Percentiles rank a stretch among this genome's conserved stretches.
Conservation (phyloP, 1,284 basidiomycete species). For the Leccinum subrobustum region DNA sequence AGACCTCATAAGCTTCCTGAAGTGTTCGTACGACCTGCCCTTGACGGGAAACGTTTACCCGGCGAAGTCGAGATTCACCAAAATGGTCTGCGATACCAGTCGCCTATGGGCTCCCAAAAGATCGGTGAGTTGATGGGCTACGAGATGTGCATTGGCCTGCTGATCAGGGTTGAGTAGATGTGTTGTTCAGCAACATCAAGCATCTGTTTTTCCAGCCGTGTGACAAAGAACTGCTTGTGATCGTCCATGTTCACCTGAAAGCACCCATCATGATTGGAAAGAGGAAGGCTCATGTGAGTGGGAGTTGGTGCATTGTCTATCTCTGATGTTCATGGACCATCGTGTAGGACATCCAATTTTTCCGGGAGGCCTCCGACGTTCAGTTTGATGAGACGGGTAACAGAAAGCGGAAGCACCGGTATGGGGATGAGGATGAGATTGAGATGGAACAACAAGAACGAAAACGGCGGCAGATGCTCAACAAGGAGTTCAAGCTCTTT, state of each 20-base stretch:
- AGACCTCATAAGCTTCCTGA: slow-evolving; percentile 85
- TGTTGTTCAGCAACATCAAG: slow-evolving; percentile 97
- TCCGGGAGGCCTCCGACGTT: slow-evolving; percentile 96
- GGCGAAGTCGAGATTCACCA: slow-evolving; percentile 98
- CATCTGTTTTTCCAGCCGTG: slow-evolving; percentile 99
- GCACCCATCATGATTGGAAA: slow-evolving; percentile 99
- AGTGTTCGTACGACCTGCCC: slow-evolving; percentile 90
- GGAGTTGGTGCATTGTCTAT: neutral
- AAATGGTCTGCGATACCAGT: slow-evolving; percentile 94
- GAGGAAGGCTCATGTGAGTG: slow-evolving; percentile 87
- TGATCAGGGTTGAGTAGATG: slow-evolving; percentile 51
- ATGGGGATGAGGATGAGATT: slow-evolving; percentile 99
- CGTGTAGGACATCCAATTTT: slow-evolving; percentile 92
- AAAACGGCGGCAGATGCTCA: slow-evolving; percentile 83
- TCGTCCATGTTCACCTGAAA: slow-evolving; percentile 93
- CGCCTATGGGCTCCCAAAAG: slow-evolving; percentile 85
- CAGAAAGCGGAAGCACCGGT: slow-evolving; percentile 94
- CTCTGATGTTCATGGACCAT: slow-evolving; percentile 1
- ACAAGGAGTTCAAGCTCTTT: slow-evolving; percentile 95
- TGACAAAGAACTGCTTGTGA: slow-evolving; percentile 93
- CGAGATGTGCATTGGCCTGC: neutral
- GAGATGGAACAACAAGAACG: slow-evolving; percentile 98
- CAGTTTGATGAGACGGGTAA: slow-evolving; percentile 99
- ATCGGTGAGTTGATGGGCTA: slow-evolving; percentile 59
- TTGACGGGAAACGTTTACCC: slow-evolving; percentile 90